phyloP scores from a whole-genome alignment of 495 filamentous ascomycete genomes.

The Aspergillus homomorphus region DNA sequence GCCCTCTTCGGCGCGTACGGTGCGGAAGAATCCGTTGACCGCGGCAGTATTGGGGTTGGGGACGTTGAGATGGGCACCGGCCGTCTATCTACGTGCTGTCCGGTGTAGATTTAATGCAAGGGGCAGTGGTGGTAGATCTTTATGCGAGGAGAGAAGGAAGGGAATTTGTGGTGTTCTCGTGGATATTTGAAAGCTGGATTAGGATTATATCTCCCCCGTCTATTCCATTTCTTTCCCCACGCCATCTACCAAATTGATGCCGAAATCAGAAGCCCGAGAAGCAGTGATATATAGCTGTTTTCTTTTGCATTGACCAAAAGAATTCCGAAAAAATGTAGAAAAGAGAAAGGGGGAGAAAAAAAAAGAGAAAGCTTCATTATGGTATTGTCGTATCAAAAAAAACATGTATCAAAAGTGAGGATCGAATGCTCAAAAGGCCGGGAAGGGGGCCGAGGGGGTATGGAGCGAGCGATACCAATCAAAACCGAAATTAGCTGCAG shows the following conservation, averaged over 20 bases:
- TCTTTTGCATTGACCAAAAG: too few relatives aligned
- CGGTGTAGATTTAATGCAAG: too few relatives aligned
- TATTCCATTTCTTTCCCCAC: neutral
- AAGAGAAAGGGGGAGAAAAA: neutral
- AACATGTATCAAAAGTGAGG: slow-evolving; percentile 1
- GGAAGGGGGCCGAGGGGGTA: too few relatives aligned
- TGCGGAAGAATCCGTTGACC: slow-evolving; percentile 26
- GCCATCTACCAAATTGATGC: neutral
- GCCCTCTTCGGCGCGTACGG: slow-evolving; percentile 26
- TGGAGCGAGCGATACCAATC: too few relatives aligned
- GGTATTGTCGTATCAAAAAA: slow-evolving; percentile 6
- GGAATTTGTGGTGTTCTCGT: neutral
- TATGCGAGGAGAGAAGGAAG: too few relatives aligned
- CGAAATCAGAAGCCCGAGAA: neutral
- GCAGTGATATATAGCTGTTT: neutral
- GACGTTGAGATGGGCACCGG: slow-evolving; percentile 25
- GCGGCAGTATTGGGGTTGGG: slow-evolving; percentile 28
- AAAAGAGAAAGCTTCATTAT: slow-evolving; percentile 5
- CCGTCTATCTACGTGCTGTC: too few relatives aligned
- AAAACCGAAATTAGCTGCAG: too few relatives aligned
- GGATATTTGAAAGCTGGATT: neutral
- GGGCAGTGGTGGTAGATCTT: too few relatives aligned
- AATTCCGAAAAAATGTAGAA: neutral
- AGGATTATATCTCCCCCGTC: neutral
- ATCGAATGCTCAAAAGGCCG: slow-evolving; percentile 2